Base-by-base conservation (phyloP, 192 early-diverging fungal genomes). In the Coemansia sp. region DNA sequence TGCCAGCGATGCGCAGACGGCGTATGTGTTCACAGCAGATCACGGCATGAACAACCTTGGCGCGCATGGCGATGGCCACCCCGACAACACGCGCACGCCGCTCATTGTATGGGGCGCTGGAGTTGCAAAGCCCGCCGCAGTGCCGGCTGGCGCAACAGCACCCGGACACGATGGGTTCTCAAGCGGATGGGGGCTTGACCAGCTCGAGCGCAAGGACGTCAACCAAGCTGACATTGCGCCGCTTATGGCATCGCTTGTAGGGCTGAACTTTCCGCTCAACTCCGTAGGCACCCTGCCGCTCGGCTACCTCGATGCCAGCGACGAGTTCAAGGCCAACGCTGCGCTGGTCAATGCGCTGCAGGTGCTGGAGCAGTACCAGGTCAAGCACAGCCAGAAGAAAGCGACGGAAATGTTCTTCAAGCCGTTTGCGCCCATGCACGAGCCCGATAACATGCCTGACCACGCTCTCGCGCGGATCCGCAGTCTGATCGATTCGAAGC, bases 11-110 rank as follows among this genome's bases (percentile, higher is more conserved):
- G 88, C 86, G 26, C 83, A 87, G 69, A 98, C 94, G 11, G 88
- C 93, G 2, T 97, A 89, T 65, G 85, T 98, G n/a, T 94, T 98
- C 64, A 94, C 95, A 10, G 87, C 95, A 1, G 96, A 98, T 77
- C 96, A 98, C 73, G 96, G 96, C 40, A 98, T 98, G 96, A 91
- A 90, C 72, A 92, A 95, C 70, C 86, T 91, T 63, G 95, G 95
- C 62, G 91, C 77, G 56, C 96, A 98, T 74, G 96, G 96, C 54
- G 96, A 98, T 71, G 96, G 96, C 43, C 90, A 98, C 75, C 94
- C 95, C 7, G 93, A 97, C 71, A 95, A 95, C 75, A 98, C 96
- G 6, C 86, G 91, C 57, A 98, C 96, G 12, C 96, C 96, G 7
- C 81, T 98, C 41, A 89, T 98, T 69, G 93, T 89, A 16, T 98